Conservation (phyloP, 2,329 filamentous ascomycete genomes). For the Penicillium polonicum region DNA sequence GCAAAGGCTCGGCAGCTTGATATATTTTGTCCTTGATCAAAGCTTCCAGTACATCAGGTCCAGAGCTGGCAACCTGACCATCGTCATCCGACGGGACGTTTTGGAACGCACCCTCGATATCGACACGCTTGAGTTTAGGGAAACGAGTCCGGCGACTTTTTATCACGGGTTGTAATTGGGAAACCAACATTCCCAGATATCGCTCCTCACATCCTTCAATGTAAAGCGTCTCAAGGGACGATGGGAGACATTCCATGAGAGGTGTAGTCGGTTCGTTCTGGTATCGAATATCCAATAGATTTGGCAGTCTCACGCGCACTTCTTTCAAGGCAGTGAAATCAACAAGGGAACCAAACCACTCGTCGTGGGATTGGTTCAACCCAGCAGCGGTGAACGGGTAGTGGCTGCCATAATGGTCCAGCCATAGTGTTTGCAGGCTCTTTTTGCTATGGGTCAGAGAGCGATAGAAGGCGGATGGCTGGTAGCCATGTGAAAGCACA, state of each 20-base stretch:
- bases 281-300: conserved; percentile 32
- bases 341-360: conserved; percentile 31
- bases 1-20: conserved; percentile 25
- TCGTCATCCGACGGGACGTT: conserved; percentile 25
- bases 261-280: conserved; percentile 24
- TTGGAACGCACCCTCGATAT: conserved; percentile 32
- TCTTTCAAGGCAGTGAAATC: conserved; percentile 30
- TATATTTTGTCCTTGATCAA: conserved; percentile 27
- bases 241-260: conserved; percentile 26
- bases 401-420: conserved; percentile 30
- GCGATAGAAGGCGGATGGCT: conserved; percentile 26
- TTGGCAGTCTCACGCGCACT: conserved; percentile 33
- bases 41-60: background rate
- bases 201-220: conserved; percentile 33
- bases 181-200: conserved; percentile 25
- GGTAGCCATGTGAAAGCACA: conserved; percentile 27
- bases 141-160: conserved; percentile 21
- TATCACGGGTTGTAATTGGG: conserved; percentile 25
- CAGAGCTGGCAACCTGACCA: background rate
- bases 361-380: conserved; percentile 31
- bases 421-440: conserved; percentile 30
- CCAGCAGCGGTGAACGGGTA: conserved; percentile 31
- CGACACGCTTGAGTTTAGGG: conserved; percentile 17
- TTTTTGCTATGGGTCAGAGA: conserved; percentile 26
- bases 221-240: conserved; percentile 25